Evolutionary conservation across 2,329 filamentous ascomycete species (phyloP).

Genomic region (Paracoccidioides brasiliensis): DNA sequence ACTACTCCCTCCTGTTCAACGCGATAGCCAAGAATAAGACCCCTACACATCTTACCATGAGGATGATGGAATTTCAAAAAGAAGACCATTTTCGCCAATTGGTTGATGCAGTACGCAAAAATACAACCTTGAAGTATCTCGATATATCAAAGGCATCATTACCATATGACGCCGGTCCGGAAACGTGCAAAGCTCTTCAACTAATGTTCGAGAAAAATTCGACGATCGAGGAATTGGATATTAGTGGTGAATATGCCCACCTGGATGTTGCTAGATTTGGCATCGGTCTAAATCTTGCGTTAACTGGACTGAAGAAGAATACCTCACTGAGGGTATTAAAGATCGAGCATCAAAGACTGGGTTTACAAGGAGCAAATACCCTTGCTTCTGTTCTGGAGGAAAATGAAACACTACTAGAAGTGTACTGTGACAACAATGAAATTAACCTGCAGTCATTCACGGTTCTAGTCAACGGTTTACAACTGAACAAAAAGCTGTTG

Average conservation of each 20-base stretch:
- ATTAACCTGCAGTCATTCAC: constrained; percentile 59
- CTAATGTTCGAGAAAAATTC: constrained; percentile 53
- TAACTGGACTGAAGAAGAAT: constrained; percentile 53
- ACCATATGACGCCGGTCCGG: constrained; percentile 53
- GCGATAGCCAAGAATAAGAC: constrained; percentile 40
- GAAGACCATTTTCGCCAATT: constrained; percentile 52
- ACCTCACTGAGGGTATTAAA: constrained; percentile 47
- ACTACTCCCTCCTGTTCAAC: constrained; percentile 31
- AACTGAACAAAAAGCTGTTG: constrained; percentile 50
- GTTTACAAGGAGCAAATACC: constrained; percentile 55
- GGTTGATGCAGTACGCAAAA: constrained; percentile 47
- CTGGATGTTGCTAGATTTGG: constrained; percentile 58
- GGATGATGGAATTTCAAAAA: constrained; percentile 55
- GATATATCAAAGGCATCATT: constrained; percentile 60
- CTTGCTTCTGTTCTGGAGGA: constrained; percentile 54
- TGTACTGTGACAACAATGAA: constrained; percentile 60
- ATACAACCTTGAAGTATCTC: constrained; percentile 49
- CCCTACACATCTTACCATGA: constrained; percentile 51
- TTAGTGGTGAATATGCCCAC: constrained; percentile 58
- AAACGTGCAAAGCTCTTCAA: constrained; percentile 52
- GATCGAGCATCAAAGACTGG: constrained; percentile 56
- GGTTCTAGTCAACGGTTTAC: constrained; percentile 54
- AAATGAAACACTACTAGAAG: constrained; percentile 49
- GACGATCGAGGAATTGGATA: constrained; percentile 53
- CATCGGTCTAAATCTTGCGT: constrained; percentile 52